phyloP scores from a whole-genome alignment of 208 protist species.

The Leishmania turanica region DNA sequence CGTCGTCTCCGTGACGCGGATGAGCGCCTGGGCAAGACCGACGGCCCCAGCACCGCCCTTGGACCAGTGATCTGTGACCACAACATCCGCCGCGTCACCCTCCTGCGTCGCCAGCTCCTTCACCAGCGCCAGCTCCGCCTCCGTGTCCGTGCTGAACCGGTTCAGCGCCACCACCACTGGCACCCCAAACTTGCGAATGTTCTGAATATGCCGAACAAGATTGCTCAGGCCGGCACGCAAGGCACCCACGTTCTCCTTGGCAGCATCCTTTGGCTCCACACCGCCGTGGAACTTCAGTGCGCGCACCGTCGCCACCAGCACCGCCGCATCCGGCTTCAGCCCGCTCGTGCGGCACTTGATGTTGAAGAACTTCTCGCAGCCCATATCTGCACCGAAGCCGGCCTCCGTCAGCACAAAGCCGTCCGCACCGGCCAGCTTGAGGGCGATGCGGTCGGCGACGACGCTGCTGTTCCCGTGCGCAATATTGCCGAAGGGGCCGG shows the following conservation, averaged over 20 bases:
- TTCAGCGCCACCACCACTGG: constrained; percentile 97
- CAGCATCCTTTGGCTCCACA: constrained; percentile 71
- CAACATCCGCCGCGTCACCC: constrained; percentile 90
- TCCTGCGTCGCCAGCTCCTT: constrained; percentile 56
- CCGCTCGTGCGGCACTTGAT: constrained; percentile 97
- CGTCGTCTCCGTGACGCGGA: constrained; percentile 61
- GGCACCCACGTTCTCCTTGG: constrained; percentile 88
- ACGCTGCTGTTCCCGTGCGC: constrained; percentile 98
- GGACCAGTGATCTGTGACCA: constrained; percentile 93
- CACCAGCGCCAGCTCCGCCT: constrained; percentile 90
- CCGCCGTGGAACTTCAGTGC: constrained; percentile 98
- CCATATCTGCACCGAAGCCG: constrained; percentile 96
- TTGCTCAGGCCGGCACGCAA: constrained; percentile 91
- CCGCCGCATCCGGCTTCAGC: constrained; percentile 93
- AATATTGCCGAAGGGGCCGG: constrained; percentile 99
- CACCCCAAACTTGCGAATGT: constrained; percentile 95
- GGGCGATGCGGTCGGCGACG: constrained; percentile 95
- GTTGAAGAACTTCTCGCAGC: constrained; percentile 98
- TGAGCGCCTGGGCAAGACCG: constrained; percentile 87
- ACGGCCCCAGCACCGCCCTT: constrained; percentile 92
- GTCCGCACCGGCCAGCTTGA: constrained; percentile 95
- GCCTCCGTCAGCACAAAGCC: constrained; percentile 98
- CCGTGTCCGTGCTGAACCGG: constrained; percentile 92
- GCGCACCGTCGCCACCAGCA: constrained; percentile 96
- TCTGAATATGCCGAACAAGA: constrained; percentile 94